These are phyloP conservation scores for Agaricus bisporus DNA, from an alignment of 768 basidiomycete species.

Conservation along the genomic window DNA sequence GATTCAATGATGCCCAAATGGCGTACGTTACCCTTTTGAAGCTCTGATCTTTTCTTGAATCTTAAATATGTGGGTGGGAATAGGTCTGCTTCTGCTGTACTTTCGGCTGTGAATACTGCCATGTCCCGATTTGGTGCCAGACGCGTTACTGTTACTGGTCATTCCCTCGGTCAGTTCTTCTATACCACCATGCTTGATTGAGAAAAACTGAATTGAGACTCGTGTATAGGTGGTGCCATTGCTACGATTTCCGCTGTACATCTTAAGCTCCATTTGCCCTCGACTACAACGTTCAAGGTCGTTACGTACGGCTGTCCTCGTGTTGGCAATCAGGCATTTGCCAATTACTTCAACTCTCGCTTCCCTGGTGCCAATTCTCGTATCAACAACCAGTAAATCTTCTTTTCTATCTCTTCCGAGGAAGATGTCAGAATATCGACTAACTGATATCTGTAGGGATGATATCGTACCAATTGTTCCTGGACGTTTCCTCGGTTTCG, in stretches of 20 bases:
- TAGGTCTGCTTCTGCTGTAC: conserved; percentile 34
- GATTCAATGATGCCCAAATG: conserved; percentile 34
- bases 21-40: neutral
- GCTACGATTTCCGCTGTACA: conserved; percentile 43
- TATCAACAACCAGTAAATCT: conserved; percentile 17
- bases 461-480: conserved; percentile 26
- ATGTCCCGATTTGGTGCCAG: conserved; percentile 26
- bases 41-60: neutral
- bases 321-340: conserved; percentile 29
- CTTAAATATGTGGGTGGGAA: neutral
- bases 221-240: conserved; percentile 27
- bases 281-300: conserved; percentile 25
- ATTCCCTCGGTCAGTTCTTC: conserved; percentile 30
- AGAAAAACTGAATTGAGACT: neutral
- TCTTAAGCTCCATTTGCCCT: conserved; percentile 41
- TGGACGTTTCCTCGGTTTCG: conserved; percentile 31
- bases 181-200: neutral
- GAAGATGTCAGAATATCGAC: neutral
- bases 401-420: neutral
- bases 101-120: conserved; percentile 32
- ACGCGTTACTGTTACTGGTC: conserved; percentile 36
- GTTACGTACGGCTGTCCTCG: conserved; percentile 40
- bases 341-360: conserved; percentile 18
- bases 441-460: conserved; percentile 9
- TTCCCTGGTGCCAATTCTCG: conserved; percentile 14